Evolutionary conservation across 192 early-diverging fungal species (phyloP).

Genomic region (Dimargaris xerosporica): DNA sequence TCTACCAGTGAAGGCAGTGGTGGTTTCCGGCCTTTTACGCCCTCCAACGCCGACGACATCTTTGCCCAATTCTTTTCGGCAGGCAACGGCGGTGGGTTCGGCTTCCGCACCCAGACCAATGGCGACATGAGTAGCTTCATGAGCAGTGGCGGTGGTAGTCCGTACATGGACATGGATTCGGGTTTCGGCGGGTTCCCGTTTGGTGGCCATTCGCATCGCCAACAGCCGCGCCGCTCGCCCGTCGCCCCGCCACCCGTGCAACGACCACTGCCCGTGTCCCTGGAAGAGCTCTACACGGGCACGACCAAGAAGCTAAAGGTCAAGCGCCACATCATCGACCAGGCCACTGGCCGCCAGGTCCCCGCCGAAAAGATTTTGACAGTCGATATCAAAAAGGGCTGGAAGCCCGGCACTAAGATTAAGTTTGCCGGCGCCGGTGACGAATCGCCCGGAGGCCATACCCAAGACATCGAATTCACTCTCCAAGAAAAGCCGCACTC

Average conservation of each 20-base stretch:
- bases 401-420: constrained; percentile 98
- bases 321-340: constrained; percentile 39
- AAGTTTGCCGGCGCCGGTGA: constrained; percentile 82
- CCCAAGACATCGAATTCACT: constrained; percentile 89
- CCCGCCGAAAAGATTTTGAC: constrained; percentile 66
- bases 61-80: constrained; percentile 78
- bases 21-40: constrained; percentile 56
- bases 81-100: constrained; percentile 14
- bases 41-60: constrained; percentile 78
- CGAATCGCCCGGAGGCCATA: constrained; percentile 53
- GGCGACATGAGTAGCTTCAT: constrained; percentile 17
- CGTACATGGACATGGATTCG: constrained; percentile 36
- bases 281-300: constrained; percentile 87
- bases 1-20: constrained; percentile 35
- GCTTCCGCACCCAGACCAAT: constrained; percentile 17
- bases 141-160: constrained; percentile 30
- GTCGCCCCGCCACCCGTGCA: constrained; percentile 38
- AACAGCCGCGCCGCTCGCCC: constrained; percentile 15
- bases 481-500: constrained; percentile 85
- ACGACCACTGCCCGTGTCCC: constrained; percentile 53
- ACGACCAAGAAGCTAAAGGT: constrained; percentile 87
- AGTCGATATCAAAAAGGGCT: constrained; percentile 80
- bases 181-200: constrained; percentile 25
- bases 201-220: constrained; percentile 14
- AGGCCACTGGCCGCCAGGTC: constrained; percentile 23